Base-by-base conservation (phyloP, 768 basidiomycete genomes). In the Lactifluus pinguis region DNA sequence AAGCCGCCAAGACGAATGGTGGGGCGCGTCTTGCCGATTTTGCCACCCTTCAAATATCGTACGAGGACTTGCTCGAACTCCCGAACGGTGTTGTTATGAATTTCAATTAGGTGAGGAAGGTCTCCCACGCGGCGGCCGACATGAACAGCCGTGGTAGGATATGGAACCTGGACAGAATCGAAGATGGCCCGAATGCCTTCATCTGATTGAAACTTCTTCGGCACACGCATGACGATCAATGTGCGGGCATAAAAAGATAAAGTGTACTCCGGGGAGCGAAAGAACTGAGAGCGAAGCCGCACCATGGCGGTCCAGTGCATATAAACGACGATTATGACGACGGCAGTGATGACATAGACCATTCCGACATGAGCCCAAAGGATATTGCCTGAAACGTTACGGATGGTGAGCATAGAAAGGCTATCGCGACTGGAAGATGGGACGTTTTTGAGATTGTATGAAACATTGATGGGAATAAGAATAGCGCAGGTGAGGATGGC, bases 161-260 rank as follows among this genome's bases (percentile, higher is more conserved):
- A 95, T 14, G 93, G 93, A 7, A 94, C 70, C 45, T 76, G 74
- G 25, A 87, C 75, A 10, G 77, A 76, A 65, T 88, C 83, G 70
- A 95, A 92, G 55, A 95, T 82, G 4, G 78, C 77, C 19, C 77
- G 79, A 60, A 99, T 77, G 17, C 94, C 95, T 65, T 89, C 83
- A 71, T 99, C 97, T 9, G 82, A 85, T 70, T 95, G 89, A 63
- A 79, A 76, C 69, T 86, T 86, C 76, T 84, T 90, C 21, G 86
- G 84, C 8, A 98, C 89, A 62, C 81, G 80, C 19, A 80, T 83
- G 63, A 95, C 80, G 71, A 91, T 84, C 55, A 99, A 80, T 0
- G 95, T 98, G 41, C 97, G 84, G 1, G 95, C 92, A 69, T 97
- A 94, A 78, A 98, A 97, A 2, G 89, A 88, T 63, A 87, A 80